These are phyloP conservation scores for Phyllosticta citrichinensis DNA, from an alignment of 2,329 filamentous ascomycete genomes.

Conservation along the genomic window DNA sequence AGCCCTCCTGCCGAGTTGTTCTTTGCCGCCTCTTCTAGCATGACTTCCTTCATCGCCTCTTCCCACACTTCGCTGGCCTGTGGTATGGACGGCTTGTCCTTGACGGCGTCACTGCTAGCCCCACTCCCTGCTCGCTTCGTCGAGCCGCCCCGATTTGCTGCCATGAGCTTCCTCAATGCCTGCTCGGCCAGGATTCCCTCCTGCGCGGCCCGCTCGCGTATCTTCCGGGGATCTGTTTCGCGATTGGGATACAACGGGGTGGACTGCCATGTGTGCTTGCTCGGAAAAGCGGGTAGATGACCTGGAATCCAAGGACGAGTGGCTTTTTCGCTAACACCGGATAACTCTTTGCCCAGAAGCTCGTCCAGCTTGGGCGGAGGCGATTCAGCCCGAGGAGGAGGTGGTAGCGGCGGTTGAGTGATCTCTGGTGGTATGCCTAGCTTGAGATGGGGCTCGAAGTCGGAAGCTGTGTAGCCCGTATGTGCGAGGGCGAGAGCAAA, in stretches of 20 bases:
- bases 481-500: conserved; percentile 45
- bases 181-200: conserved; percentile 57
- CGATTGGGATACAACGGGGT: conserved; percentile 50
- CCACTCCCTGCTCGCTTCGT: conserved; percentile 12
- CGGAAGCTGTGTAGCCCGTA: conserved; percentile 28
- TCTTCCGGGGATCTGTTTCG: conserved; percentile 49
- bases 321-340: conserved; percentile 36
- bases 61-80: conserved; percentile 45
- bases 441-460: conserved; percentile 24
- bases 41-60: conserved; percentile 44
- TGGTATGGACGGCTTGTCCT: background rate
- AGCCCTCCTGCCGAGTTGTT: conserved; percentile 23
- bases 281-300: conserved; percentile 53
- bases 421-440: conserved; percentile 26
- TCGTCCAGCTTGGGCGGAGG: conserved; percentile 35
- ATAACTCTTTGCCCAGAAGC: conserved; percentile 44
- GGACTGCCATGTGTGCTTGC: conserved; percentile 53
- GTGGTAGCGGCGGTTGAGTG: conserved; percentile 31
- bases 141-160: conserved; percentile 37
- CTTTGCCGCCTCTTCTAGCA: conserved; percentile 31
- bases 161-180: conserved; percentile 50
- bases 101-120: conserved; percentile 8
- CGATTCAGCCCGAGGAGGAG: conserved; percentile 30
- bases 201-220: conserved; percentile 53
- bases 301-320: conserved; percentile 45